Evolutionary conservation across 352 stramenopile genomes (phyloP).

Genomic region (Phytophthora europaea): DNA sequence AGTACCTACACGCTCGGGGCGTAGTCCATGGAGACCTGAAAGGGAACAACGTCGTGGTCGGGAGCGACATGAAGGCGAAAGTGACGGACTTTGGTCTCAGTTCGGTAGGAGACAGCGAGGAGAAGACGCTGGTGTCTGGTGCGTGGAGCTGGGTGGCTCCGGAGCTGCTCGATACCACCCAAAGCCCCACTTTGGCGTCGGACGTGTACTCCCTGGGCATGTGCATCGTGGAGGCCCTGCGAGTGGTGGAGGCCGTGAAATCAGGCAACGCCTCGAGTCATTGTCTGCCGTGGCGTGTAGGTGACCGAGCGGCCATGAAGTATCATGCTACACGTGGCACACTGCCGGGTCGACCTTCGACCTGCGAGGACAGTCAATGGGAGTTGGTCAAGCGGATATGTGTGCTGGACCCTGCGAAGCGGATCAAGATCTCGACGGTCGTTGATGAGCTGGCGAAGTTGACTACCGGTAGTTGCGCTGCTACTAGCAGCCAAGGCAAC

Average conservation of each 20-base stretch:
- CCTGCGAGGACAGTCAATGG: constrained; percentile 1
- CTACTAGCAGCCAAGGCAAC: too few relatives aligned
- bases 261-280: not conserved
- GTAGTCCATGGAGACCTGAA: not conserved
- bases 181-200: not conserved
- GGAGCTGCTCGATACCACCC: not conserved
- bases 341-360: not conserved
- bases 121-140: not conserved
- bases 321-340: not conserved
- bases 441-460: constrained; percentile 6
- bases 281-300: too few relatives aligned
- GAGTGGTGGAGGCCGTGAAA: not conserved
- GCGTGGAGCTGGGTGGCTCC: not conserved
- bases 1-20: not conserved
- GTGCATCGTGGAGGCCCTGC: not conserved
- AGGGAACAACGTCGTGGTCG: not conserved
- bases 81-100: not conserved
- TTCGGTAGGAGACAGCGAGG: not conserved
- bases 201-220: not conserved
- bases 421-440: constrained; percentile 6
- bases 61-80: not conserved
- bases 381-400: constrained; percentile 9
- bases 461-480: too few relatives aligned
- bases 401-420: not conserved
- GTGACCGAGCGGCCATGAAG: not conserved